Conservation (phyloP, 768 basidiomycete genomes). For the Panus rudis region DNA sequence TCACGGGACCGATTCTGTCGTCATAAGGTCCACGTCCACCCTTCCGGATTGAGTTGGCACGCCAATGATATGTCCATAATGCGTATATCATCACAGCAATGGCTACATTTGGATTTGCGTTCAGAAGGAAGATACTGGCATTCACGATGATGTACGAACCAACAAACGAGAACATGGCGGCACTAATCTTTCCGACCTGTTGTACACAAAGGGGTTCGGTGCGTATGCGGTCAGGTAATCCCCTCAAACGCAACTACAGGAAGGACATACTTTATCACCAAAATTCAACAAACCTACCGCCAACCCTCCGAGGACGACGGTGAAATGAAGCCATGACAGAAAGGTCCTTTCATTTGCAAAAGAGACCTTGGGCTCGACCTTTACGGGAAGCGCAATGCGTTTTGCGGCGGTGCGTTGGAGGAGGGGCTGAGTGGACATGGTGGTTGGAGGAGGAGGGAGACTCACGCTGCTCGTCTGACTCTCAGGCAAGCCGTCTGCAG, state of each 20-base stretch:
- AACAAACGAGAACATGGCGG: constrained; percentile 92
- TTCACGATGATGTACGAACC: constrained; percentile 46
- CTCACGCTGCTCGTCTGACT: too few species aligned
- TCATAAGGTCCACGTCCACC: constrained; percentile 95
- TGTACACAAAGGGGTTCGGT: constrained; percentile 3
- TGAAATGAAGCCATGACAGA: constrained; percentile 97
- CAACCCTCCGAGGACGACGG: constrained; percentile 93
- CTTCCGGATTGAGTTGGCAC: constrained; percentile 84
- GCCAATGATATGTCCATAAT: constrained; percentile 92
- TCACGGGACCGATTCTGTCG: constrained; percentile 88
- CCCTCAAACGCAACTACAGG: neutral
- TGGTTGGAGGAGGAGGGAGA: constrained; percentile 44
- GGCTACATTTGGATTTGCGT: constrained; percentile 38
- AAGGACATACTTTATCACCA: constrained; percentile 73
- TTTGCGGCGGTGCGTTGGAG: constrained; percentile 90
- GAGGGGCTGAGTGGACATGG: constrained; percentile 96
- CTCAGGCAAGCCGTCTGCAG: too few species aligned
- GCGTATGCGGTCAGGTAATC: neutral
- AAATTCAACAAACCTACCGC: constrained; percentile 96
- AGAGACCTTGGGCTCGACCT: constrained; percentile 91
- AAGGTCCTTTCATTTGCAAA: constrained; percentile 96
- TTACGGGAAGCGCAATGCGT: constrained; percentile 93
- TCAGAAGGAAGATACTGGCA: constrained; percentile 7
- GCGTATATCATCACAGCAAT: constrained; percentile 98
- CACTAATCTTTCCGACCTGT: constrained; percentile 91